Percentiles rank a stretch among this genome's conserved stretches.
phyloP scores from a whole-genome alignment of 2,329 filamentous ascomycete genomes.

The Fusarium aywerte region DNA sequence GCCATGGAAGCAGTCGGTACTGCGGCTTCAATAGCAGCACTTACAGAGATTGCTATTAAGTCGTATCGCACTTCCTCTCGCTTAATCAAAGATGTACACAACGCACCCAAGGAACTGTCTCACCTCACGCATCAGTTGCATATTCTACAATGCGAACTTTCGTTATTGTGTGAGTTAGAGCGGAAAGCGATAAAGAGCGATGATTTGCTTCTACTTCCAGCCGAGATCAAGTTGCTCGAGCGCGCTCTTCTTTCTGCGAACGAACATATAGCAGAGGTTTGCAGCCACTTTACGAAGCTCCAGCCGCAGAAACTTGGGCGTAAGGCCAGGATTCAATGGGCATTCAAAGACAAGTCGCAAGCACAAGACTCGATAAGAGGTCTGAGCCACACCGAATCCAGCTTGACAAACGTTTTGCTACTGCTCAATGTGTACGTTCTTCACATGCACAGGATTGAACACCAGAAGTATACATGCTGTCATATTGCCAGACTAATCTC shows the following conservation, averaged over 20 bases:
- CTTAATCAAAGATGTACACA: neutral
- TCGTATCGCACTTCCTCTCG: neutral
- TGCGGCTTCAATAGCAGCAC: neutral
- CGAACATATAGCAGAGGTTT: neutral
- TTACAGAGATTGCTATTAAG: neutral
- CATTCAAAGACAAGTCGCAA: neutral
- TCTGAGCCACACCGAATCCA: neutral
- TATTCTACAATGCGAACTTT: neutral
- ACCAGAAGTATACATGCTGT: too few species aligned
- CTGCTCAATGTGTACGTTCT: neutral
- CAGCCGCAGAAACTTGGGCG: neutral
- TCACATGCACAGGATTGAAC: too few species aligned
- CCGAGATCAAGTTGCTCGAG: neutral
- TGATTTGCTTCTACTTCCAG: neutral
- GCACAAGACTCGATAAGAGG: neutral
- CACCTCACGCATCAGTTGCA: neutral
- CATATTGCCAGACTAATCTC: neutral
- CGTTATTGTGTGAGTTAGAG: neutral
- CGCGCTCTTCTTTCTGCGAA: neutral
- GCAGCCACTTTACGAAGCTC: neutral
- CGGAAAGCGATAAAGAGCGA: neutral
- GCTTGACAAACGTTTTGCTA: neutral
- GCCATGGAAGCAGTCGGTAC: neutral
- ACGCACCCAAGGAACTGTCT: neutral
- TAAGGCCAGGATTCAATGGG: neutral